Conservation (phyloP, 768 basidiomycete genomes). For the Piloderma croceum region DNA sequence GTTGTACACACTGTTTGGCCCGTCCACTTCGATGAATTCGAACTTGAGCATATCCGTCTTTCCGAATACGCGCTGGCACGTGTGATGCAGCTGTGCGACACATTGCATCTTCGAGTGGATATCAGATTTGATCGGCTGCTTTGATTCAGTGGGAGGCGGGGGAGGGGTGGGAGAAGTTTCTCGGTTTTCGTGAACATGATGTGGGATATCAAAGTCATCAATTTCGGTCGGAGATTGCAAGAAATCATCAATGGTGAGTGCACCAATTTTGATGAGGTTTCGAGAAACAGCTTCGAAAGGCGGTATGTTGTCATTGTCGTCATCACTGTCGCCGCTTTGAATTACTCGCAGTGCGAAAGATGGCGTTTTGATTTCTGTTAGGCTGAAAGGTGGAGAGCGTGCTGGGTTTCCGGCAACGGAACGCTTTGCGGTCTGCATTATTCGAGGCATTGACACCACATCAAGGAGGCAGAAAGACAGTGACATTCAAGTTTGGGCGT, state of each 20-base stretch:
- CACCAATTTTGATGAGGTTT: constrained; percentile 24
- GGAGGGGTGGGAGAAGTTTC: constrained; percentile 6
- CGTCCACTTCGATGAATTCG: constrained; percentile 40
- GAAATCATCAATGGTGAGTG: constrained; percentile 23
- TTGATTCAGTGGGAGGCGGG: constrained; percentile 7
- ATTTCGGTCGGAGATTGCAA: constrained; percentile 8
- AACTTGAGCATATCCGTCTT: constrained; percentile 37
- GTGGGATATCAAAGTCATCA: constrained; percentile 7
- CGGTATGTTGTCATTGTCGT: constrained; percentile 1
- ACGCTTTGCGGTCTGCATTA: too few relatives aligned
- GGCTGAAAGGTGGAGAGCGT: too few relatives aligned
- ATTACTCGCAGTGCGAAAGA: too few relatives aligned
- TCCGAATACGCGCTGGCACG: constrained; percentile 40
- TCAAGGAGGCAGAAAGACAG: too few relatives aligned
- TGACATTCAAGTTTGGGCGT: too few relatives aligned
- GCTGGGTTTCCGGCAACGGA: too few relatives aligned
- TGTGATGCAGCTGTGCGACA: constrained; percentile 35
- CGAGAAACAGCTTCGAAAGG: constrained; percentile 22
- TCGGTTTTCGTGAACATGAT: constrained; percentile 7
- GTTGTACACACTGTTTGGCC: constrained; percentile 28
- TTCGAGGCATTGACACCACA: too few relatives aligned
- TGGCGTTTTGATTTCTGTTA: too few relatives aligned
- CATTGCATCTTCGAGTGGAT: constrained; percentile 14
- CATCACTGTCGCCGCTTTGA: constrained; percentile 2
- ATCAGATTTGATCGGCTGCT: neutral